Base-by-base conservation (phyloP, 768 basidiomycete species). In the Rhodocollybia butyracea region DNA sequence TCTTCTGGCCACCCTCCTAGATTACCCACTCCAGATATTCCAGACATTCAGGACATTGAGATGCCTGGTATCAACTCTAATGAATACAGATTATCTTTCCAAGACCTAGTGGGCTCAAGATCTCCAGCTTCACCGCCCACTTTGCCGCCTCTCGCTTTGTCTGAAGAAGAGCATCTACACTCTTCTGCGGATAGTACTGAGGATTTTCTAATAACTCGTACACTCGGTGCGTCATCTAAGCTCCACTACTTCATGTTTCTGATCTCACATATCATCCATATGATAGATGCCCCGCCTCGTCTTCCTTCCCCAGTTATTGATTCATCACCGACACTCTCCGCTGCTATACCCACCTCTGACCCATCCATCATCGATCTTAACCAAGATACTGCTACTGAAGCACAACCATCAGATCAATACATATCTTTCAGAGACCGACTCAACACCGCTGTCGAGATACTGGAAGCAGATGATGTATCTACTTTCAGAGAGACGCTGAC, bases 1-100 rank as follows among this genome's bases (percentile, higher is more conserved):
- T 56, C 59, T n/a, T n/a, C n/a, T n/a, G n/a, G n/a, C 54, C 57
- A 54, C n/a, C 71, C 75, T 3, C 76, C 76, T 27, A 63, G 74
- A 41, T 63, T 79, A 10, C 74, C 78, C 7, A 73, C 76, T 8
- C 76, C 80, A 31, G 72, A 72, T 26, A 68, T 75, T 8, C 76
- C 80, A 31, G 72, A 72, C 24, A 68, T 80, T 26, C 76, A 79
- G 50, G 81, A 82, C 56, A 70, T 80, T 34, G 77, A 78, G 43
- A 81, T 84, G 81, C 63, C 74, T 22, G 77, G 79, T 57, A 7
- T 40, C 61, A 27, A 38, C 42, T 57, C 15, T 34, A 76, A 80
- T 15, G 60, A 64, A 30, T 72, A 77, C 34, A 73, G 77, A 21
- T 60, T 72, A 15, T 76, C 80, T 0, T 57, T 84, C 22, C 79